Base-by-base conservation (phyloP, 257 asterid genomes). In the Thymus quinquecostatus region DNA sequence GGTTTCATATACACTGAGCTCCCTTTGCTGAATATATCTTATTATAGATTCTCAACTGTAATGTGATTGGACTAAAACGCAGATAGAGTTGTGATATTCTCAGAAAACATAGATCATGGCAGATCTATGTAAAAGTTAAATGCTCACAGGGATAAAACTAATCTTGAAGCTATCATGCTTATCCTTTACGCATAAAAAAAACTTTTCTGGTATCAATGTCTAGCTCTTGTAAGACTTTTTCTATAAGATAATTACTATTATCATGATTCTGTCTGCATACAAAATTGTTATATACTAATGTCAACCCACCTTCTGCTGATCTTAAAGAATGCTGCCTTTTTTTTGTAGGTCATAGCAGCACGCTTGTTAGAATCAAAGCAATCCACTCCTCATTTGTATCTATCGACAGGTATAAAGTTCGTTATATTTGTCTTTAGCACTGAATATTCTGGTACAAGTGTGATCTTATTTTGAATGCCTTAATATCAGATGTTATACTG, bases 361-460 rank as follows among this genome's bases (percentile, higher is more conserved):
- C 92, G 99, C 74, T 76, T 94, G 68, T 79, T 94, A 90, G 99
- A 94, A 82, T 94, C 99, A 66, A 94, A 94, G 78, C 93, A 88
- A 81, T 84, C 83, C 80, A 89, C 82, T n/a, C 99, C 99, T 80
- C 99, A 95, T 86, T 77, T 95, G 78, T 95, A 95, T 82, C 78
- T 95, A 75, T 88, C 96, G 10, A 76, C 97, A 95, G 99, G 99
- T 92, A 77, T 57, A 47, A 68, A 69, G 76, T 68, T 53, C 45
- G 10, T 78, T 13, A 51, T 53, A 32, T 61, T 55, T 61, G 54
- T 60, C 63, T 58, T 74, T 75, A 59, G 66, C 69, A 44, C 45
- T 79, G 66, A 29, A n/a, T 78, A 27, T 61, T 67, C 12, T 57
- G 54, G 51, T 66, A 43, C 55, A 69, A 12, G 29, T 76, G 65